phyloP scores from a whole-genome alignment of 257 asterid species.

The Solanum lignicaule region DNA sequence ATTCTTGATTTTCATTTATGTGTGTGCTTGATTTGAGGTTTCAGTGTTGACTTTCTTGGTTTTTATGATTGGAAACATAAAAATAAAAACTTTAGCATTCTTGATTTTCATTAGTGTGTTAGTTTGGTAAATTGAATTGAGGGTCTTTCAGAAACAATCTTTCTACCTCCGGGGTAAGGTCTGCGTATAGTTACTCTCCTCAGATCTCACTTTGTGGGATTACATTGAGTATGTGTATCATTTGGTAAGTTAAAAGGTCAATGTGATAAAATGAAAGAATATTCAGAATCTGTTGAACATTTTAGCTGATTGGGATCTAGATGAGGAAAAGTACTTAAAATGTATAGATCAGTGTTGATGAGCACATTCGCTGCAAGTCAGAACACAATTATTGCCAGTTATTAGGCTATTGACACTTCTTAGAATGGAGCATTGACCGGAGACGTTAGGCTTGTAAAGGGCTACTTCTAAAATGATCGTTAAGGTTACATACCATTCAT shows the following conservation, averaged over 20 bases:
- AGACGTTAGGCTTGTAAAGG: not conserved
- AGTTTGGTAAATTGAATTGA: not conserved
- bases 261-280: not conserved
- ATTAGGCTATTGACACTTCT: not conserved
- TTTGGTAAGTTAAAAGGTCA: not conserved
- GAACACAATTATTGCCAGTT: not conserved
- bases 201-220: not conserved
- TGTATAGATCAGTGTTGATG: not conserved
- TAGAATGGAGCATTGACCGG: not conserved
- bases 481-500: not conserved
- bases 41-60: not conserved
- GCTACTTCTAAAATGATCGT: not conserved
- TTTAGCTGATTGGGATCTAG: not conserved
- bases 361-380: not conserved
- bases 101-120: not conserved
- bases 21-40: not conserved
- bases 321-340: not conserved
- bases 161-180: not conserved
- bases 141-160: not conserved
- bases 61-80: not conserved
- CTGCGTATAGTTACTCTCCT: not conserved
- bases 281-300: not conserved
- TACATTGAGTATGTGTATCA: too few relatives aligned
- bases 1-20: not conserved
- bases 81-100: not conserved